A percentile compares a stretch with the other conserved stretches of the same genome.
phyloP scores from a whole-genome alignment of 768 basidiomycete genomes.

The Piloderma croceum region DNA sequence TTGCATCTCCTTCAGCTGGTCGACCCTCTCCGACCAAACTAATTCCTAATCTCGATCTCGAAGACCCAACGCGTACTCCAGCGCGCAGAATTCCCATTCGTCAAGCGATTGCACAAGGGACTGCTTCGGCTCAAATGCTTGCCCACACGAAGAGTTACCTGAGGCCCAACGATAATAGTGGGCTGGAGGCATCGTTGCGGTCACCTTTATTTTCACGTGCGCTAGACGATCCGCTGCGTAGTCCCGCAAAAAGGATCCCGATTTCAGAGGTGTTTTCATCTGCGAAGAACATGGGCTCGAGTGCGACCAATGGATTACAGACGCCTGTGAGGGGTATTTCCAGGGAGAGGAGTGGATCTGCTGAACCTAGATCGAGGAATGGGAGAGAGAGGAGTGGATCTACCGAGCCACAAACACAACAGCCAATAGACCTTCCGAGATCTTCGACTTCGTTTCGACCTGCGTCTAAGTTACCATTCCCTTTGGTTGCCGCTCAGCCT shows the following conservation, averaged over 20 bases:
- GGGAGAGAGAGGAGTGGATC: conserved; percentile 10
- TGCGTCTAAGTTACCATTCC: conserved; percentile 21
- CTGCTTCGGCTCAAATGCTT: conserved; percentile 24
- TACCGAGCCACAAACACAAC: conserved; percentile 13
- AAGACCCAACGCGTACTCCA: conserved; percentile 49
- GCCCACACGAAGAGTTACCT: conserved; percentile 16
- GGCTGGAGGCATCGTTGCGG: conserved; percentile 25
- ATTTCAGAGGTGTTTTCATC: conserved; percentile 24
- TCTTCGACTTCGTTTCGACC: conserved; percentile 4
- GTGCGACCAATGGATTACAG: conserved; percentile 21
- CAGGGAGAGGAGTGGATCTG: conserved; percentile 29
- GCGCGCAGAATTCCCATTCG: conserved; percentile 59
- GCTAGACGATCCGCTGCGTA: conserved; percentile 36
- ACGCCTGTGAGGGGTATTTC: conserved; percentile 16
- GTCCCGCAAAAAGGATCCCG: conserved; percentile 29
- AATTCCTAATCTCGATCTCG: too few species aligned
- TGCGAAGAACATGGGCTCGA: conserved; percentile 23
- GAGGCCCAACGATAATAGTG: conserved; percentile 9
- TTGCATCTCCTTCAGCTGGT: conserved; percentile 10
- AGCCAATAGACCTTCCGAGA: conserved; percentile 19
- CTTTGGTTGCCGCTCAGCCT: conserved; percentile 21
- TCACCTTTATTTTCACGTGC: conserved; percentile 35
- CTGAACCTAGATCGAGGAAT: conserved; percentile 26
- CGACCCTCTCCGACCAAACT: too few species aligned
- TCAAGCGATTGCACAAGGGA: conserved; percentile 43